Conservation (phyloP, 2,329 filamentous ascomycete genomes). For the Immersiporthe knoxdaviesiana region DNA sequence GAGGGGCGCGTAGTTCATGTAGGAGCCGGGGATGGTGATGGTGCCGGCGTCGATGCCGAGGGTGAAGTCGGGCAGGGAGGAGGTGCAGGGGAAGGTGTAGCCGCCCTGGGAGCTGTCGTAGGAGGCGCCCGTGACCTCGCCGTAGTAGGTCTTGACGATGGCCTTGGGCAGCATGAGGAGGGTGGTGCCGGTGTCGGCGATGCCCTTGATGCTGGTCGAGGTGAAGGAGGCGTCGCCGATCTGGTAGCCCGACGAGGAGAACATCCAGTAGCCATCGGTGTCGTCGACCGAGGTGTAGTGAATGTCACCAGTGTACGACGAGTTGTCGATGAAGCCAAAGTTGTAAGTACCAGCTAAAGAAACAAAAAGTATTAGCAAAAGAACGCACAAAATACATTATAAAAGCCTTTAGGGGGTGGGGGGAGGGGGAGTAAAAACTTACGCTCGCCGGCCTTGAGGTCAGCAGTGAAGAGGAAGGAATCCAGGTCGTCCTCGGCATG, state of each 20-base stretch:
- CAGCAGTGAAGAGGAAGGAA: conserved; percentile 39
- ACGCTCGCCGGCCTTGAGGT: conserved; percentile 41
- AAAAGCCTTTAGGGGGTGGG: too few species aligned
- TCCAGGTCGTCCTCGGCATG: conserved; percentile 38
- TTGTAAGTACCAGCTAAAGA: conserved; percentile 40
- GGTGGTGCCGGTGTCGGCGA: conserved; percentile 63
- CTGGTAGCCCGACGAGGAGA: conserved; percentile 45
- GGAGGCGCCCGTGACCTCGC: conserved; percentile 48
- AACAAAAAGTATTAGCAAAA: not conserved
- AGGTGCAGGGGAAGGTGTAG: conserved; percentile 47
- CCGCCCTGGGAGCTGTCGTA: conserved; percentile 41
- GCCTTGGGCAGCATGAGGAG: conserved; percentile 54
- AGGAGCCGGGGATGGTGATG: conserved; percentile 42
- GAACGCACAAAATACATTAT: not conserved
- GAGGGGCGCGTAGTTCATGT: conserved; percentile 42
- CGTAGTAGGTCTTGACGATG: conserved; percentile 56
- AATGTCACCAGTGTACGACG: conserved; percentile 61
- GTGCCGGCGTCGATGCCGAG: conserved; percentile 40
- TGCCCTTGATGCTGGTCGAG: conserved; percentile 44
- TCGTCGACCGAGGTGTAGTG: conserved; percentile 59
- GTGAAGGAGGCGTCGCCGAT: conserved; percentile 43
- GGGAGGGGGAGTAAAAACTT: too few species aligned
- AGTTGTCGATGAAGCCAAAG: conserved; percentile 56
- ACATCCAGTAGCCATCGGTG: conserved; percentile 67
- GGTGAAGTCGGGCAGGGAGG: conserved; percentile 40